phyloP scores from a whole-genome alignment of 2,329 filamentous ascomycete genomes.

The Botrytis medusae region DNA sequence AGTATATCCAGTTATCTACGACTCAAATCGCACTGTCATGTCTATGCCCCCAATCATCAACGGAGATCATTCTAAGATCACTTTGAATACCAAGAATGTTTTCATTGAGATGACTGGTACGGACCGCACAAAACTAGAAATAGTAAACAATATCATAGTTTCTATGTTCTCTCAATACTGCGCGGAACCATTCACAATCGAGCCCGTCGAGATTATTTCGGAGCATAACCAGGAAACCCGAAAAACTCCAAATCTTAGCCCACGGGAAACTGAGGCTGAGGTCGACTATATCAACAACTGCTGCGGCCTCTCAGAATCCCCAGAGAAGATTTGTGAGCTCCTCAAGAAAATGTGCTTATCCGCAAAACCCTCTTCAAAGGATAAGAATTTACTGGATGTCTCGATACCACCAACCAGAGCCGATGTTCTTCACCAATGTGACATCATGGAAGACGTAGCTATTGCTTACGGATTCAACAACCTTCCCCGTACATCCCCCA shows the following conservation, averaged over 20 bases:
- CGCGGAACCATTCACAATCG: slow-evolving; percentile 83
- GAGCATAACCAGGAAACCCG: slow-evolving; percentile 85
- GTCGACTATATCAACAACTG: slow-evolving; percentile 93
- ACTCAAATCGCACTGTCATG: slow-evolving; percentile 81
- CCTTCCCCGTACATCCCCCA: slow-evolving; percentile 82
- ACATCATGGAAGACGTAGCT: slow-evolving; percentile 98
- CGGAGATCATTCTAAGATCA: slow-evolving; percentile 95
- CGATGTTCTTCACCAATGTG: slow-evolving; percentile 92
- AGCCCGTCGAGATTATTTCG: slow-evolving; percentile 89
- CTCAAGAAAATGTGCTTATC: slow-evolving; percentile 85
- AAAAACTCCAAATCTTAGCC: slow-evolving; percentile 76
- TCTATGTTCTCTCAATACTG: slow-evolving; percentile 97
- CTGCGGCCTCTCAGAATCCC: slow-evolving; percentile 75
- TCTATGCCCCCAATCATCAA: slow-evolving; percentile 98
- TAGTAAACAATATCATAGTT: slow-evolving; percentile 93
- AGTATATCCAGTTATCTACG: slow-evolving; percentile 94
- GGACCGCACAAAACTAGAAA: slow-evolving; percentile 92
- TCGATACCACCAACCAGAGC: slow-evolving; percentile 85
- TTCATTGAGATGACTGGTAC: slow-evolving; percentile 97
- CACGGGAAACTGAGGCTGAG: slow-evolving; percentile 76
- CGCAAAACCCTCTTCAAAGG: slow-evolving; percentile 71
- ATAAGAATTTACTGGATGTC: slow-evolving; percentile 73
- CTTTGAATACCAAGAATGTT: slow-evolving; percentile 83
- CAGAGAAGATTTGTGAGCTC: slow-evolving; percentile 73
- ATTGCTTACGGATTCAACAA: slow-evolving; percentile 98